A percentile compares a stretch with the other conserved stretches of the same genome.
These are phyloP conservation scores for Neurospora sp. DNA, from an alignment of 495 filamentous ascomycete genomes.

Conservation along the genomic window DNA sequence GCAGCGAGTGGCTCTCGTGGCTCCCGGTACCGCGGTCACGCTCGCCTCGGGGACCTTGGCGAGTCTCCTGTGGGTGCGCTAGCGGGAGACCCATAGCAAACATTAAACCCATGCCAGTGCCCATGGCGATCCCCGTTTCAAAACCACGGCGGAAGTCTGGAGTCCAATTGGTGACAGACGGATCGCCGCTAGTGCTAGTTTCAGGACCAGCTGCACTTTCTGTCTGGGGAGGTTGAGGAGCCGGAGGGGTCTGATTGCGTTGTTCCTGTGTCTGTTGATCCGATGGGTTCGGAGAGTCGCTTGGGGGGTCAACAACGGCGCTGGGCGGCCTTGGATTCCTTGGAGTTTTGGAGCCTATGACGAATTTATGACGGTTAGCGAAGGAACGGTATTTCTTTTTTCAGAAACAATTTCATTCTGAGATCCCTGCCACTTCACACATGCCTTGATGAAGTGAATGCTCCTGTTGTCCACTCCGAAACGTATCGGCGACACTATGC, in stretches of 20 bases:
- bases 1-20: neutral
- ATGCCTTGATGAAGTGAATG: neutral
- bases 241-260: neutral
- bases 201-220: neutral
- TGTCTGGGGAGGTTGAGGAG: neutral
- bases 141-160: neutral
- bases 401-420: neutral
- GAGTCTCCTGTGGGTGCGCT: neutral
- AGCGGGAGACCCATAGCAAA: neutral
- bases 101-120: neutral
- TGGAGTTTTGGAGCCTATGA: neutral
- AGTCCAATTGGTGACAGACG: neutral
- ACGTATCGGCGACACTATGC: neutral
- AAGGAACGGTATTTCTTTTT: neutral
- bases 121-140: neutral
- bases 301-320: neutral
- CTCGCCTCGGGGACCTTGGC: neutral
- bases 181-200: neutral
- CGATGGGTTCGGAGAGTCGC: neutral
- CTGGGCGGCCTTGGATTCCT: neutral
- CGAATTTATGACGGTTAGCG: neutral
- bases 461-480: neutral
- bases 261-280: neutral
- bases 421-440: neutral
- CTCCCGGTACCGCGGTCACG: neutral